Conservation (phyloP, 2,329 filamentous ascomycete species). For the Calonectria leucothoes region DNA sequence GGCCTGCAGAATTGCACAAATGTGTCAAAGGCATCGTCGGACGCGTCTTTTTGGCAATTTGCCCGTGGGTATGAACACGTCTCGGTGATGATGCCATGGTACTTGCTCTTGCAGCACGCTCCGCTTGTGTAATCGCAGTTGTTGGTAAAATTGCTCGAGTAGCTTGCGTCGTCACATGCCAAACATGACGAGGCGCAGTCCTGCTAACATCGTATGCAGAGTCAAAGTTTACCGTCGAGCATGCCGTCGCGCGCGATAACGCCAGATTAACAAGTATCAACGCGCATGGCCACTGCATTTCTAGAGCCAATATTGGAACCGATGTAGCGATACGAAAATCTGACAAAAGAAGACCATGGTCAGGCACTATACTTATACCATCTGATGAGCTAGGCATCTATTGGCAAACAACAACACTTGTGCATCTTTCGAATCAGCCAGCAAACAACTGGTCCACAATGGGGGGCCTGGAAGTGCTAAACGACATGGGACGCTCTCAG, state of each 20-base stretch:
- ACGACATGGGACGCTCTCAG: background rate
- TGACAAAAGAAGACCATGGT: background rate
- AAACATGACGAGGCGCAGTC: constrained; percentile 11
- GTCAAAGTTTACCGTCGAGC: constrained; percentile 5
- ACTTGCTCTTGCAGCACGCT: constrained; percentile 14
- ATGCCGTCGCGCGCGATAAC: background rate
- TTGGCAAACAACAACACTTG: background rate
- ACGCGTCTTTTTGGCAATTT: background rate
- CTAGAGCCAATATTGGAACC: background rate
- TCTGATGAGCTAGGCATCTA: background rate
- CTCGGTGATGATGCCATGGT: constrained; percentile 7
- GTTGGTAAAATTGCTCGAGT: constrained; percentile 20
- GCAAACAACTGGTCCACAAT: background rate
- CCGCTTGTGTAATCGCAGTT: constrained; percentile 19
- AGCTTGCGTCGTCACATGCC: background rate
- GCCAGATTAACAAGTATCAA: background rate
- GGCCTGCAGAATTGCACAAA: constrained; percentile 8
- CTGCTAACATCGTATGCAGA: constrained; percentile 6
- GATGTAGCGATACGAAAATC: background rate
- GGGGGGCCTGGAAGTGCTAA: background rate
- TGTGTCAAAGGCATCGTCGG: background rate
- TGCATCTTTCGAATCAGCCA: background rate
- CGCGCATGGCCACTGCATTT: background rate
- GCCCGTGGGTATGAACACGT: constrained; percentile 14
- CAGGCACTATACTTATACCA: background rate